Evolutionary conservation across 2,329 filamentous ascomycete genomes (phyloP), one percentile per base, ranked within the genome.

Genomic region (Epichloe uncinata): DNA sequence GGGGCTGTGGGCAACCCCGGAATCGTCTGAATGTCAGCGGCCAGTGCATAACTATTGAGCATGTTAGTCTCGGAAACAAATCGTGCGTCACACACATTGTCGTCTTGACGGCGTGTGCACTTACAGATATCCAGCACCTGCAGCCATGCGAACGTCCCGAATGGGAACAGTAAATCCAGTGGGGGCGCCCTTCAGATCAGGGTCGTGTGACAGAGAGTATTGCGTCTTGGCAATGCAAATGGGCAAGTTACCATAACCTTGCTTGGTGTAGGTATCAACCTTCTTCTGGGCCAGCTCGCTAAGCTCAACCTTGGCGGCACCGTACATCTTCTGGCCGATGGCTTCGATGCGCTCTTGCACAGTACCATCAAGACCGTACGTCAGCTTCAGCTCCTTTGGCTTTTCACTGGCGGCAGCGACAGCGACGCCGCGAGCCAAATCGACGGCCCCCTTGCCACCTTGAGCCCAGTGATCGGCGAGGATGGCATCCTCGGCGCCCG

Each of bases 191-290:
- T 98, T 98, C 60, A 97, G 76, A 11, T 86, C 82, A 2, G 91
- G 85, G 66, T 98, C 89, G 68, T 97, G 91, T 52, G 85, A 93
- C 45, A 98, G 77, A 35, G 87, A 95, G 73, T 98, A 98, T 69
- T 98, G 93, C 13, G 93, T 98, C 82, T 98, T 98, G 54, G 93
- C 93, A 56, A 97, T 80, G 67, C 93, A 98, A 63, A 97, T 95
- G 36, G 93, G 93, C 56, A 98, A 73, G 67, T 95, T 88, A 20
- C 85, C 85, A 61, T 91, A 94, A 43, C 93, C 93, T 68, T 97
- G 93, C 64, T 81, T 81, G 34, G 86, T 90, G 70, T 97, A 98
- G 7, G 84, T 90, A 64, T 96, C 90, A 56, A 97, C 85, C 79
- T 98, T 97, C 73, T 89, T 87, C 73, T 94, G 88, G 0, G 93